Percentiles rank a stretch among this genome's conserved stretches.
Conservation (phyloP, 768 basidiomycete genomes). For the Krasilnikovozyma curviuscula region DNA sequence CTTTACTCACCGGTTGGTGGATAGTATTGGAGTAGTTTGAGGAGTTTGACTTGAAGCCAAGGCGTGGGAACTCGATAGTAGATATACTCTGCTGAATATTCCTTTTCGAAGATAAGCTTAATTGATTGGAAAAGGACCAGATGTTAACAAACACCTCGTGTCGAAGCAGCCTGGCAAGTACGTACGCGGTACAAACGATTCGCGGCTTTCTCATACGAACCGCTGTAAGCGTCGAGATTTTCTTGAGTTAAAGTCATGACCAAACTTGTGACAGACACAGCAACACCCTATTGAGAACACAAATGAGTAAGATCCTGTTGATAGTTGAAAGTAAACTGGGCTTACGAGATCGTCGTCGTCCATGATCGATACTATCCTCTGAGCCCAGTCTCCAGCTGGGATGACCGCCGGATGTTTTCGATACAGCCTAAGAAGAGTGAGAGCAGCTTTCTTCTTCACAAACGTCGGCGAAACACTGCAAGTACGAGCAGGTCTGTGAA, state of each 20-base stretch:
- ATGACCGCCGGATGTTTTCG: constrained; percentile 91
- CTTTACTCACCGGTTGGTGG: constrained; percentile 75
- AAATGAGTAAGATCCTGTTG: neutral
- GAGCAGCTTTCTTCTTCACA: constrained; percentile 94
- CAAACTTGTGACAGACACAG: constrained; percentile 77
- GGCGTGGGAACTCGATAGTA: constrained; percentile 41
- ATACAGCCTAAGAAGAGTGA: constrained; percentile 79
- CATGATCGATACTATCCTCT: constrained; percentile 86
- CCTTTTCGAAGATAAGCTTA: constrained; percentile 76
- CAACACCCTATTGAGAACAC: constrained; percentile 50
- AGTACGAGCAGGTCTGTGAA: neutral
- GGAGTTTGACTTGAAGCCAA: constrained; percentile 89
- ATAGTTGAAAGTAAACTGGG: neutral
- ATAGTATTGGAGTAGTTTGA: constrained; percentile 85
- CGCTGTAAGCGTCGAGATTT: constrained; percentile 67
- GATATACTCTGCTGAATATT: constrained; percentile 71
- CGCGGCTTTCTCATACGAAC: constrained; percentile 88
- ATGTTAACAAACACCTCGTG: neutral
- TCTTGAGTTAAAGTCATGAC: constrained; percentile 90
- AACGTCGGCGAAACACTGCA: constrained; percentile 76
- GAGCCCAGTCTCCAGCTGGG: constrained; percentile 83
- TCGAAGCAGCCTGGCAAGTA: neutral
- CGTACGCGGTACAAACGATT: constrained; percentile 63
- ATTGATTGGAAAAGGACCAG: neutral
- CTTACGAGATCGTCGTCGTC: constrained; percentile 70